A percentile compares a stretch with the other conserved stretches of the same genome.
Conservation (phyloP, 2,329 filamentous ascomycete species). For the Trichoderma brevicompactum region DNA sequence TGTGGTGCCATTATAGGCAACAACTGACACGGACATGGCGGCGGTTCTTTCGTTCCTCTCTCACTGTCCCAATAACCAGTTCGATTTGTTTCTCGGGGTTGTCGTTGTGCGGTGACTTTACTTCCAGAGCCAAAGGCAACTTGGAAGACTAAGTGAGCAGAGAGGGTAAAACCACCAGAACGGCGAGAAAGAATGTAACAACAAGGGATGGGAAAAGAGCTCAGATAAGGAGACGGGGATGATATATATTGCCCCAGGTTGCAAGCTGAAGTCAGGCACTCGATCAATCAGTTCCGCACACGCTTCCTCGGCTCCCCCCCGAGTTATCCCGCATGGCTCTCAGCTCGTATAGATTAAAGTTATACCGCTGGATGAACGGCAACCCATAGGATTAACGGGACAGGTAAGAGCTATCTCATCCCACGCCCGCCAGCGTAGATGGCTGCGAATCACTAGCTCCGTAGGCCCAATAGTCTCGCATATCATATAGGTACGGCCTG, state of each 20-base stretch:
- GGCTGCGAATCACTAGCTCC: background rate
- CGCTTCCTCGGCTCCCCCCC: background rate
- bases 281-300: constrained; percentile 14
- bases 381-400: background rate
- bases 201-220: background rate
- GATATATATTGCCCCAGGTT: background rate
- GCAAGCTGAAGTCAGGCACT: constrained; percentile 1
- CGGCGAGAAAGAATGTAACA: background rate
- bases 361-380: constrained; percentile 17
- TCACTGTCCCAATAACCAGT: background rate
- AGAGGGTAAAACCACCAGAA: constrained; percentile 5
- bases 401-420: constrained; percentile 10
- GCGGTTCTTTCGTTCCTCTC: background rate
- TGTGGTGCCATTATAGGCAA: constrained; percentile 56
- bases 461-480: constrained; percentile 10
- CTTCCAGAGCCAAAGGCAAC: background rate
- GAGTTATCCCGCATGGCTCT: constrained; percentile 14
- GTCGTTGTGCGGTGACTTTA: background rate
- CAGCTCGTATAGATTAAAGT: constrained; percentile 23
- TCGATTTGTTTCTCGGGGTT: background rate
- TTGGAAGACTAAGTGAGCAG: background rate
- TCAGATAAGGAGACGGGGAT: constrained; percentile 14
- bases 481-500: constrained; percentile 15
- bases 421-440: constrained; percentile 12
- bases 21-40: constrained; percentile 37